These are phyloP conservation scores for Boletus semigastroideus DNA, from an alignment of 1,284 basidiomycete genomes.

Conservation along the genomic window DNA sequence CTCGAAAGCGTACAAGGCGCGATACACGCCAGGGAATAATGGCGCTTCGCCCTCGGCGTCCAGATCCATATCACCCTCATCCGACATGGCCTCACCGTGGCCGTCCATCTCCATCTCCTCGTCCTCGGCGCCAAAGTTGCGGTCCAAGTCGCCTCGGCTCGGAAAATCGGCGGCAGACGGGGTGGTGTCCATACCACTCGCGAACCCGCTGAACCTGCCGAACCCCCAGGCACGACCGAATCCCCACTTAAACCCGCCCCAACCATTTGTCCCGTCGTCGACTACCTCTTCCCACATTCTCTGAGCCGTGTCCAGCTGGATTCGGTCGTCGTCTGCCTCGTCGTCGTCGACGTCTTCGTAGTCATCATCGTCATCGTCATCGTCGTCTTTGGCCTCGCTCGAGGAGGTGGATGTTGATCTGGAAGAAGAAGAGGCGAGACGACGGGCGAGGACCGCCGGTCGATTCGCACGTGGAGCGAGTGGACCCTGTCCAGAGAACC, in stretches of 20 bases:
- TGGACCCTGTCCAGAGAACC: constrained; percentile 53
- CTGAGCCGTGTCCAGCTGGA: not conserved
- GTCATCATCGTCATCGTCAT: not conserved
- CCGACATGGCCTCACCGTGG: constrained; percentile 14
- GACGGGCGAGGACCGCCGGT: constrained; percentile 38
- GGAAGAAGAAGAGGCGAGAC: constrained; percentile 36
- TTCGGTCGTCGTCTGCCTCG: not conserved
- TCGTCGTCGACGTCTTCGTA: constrained; percentile 7
- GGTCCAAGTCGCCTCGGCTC: constrained; percentile 45
- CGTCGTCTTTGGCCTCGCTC: constrained; percentile 5
- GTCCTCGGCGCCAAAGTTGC: constrained; percentile 47
- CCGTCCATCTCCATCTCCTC: constrained; percentile 26
- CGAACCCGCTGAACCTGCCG: constrained; percentile 18
- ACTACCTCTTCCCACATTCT: constrained; percentile 20
- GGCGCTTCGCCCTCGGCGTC: constrained; percentile 39
- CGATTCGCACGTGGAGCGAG: constrained; percentile 54
- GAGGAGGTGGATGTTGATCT: constrained; percentile 17
- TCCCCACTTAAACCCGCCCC: constrained; percentile 46
- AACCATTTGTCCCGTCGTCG: constrained; percentile 34
- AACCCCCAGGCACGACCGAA: constrained; percentile 32
- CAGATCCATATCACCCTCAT: constrained; percentile 31
- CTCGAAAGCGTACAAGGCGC: constrained; percentile 69
- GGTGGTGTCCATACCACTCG: not conserved
- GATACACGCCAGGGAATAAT: constrained; percentile 64
- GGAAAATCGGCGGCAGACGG: constrained; percentile 31